These are phyloP conservation scores for Inosperma sp. DNA, from an alignment of 768 basidiomycete genomes.

Conservation along the genomic window DNA sequence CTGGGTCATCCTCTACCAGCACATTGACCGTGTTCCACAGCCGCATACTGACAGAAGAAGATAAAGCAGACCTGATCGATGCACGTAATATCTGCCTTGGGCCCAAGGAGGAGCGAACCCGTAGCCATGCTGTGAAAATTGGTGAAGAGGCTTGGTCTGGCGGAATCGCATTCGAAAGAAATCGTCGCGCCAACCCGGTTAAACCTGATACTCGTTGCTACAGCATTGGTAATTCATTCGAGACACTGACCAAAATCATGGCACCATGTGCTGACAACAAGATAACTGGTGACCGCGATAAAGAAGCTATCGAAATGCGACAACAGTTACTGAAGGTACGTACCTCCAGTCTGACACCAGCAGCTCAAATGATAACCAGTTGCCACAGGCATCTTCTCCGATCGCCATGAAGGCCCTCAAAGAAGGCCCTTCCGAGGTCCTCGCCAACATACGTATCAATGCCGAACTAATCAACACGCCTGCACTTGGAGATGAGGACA, in stretches of 20 bases:
- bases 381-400: neutral
- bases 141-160: neutral
- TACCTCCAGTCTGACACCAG: neutral
- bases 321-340: neutral
- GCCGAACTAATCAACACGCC: constrained; percentile 2
- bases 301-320: neutral
- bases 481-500: neutral
- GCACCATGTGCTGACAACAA: constrained; percentile 1
- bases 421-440: neutral
- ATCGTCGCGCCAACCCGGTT: neutral
- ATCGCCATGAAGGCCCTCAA: neutral
- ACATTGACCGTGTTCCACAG: neutral
- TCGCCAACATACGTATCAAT: neutral
- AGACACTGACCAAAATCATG: constrained; percentile 1
- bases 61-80: neutral
- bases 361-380: neutral
- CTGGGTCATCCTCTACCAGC: neutral
- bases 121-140: neutral
- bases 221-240: constrained; percentile 4
- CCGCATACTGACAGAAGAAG: neutral
- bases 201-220: constrained; percentile 2
- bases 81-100: neutral
- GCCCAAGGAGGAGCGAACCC: neutral
- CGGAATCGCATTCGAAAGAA: constrained; percentile 2
- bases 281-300: neutral